A percentile compares a stretch with the other conserved stretches of the same genome.
phyloP scores from a whole-genome alignment of 352 stramenopile genomes.

The Phytopythium kandeliae region DNA sequence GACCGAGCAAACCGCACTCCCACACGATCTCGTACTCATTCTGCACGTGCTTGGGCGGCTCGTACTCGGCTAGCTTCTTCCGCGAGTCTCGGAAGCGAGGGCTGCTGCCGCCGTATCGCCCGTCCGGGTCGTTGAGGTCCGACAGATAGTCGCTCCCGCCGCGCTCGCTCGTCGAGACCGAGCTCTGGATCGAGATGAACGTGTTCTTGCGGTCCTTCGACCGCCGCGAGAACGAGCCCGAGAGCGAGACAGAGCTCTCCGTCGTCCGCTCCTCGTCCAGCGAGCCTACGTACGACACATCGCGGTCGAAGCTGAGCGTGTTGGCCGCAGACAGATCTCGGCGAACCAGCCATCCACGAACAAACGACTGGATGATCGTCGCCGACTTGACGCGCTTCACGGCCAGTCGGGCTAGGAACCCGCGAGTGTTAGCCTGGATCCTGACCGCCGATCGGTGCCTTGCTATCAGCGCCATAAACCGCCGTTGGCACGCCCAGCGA shows the following conservation, averaged over 20 bases:
- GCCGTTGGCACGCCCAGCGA: slow-evolving; percentile 32
- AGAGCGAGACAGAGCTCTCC: slow-evolving; percentile 42
- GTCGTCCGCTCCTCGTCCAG: slow-evolving; percentile 42
- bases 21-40: slow-evolving; percentile 88
- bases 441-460: slow-evolving; percentile 36
- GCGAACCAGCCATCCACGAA: slow-evolving; percentile 76
- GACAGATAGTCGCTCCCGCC: slow-evolving; percentile 28
- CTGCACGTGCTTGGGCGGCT: slow-evolving; percentile 55
- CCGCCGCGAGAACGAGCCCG: slow-evolving; percentile 30
- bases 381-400: slow-evolving; percentile 38
- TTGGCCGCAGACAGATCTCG: slow-evolving; percentile 65
- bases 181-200: slow-evolving; percentile 44
- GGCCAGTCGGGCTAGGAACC: slow-evolving; percentile 32
- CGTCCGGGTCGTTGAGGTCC: slow-evolving; percentile 45
- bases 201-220: slow-evolving; percentile 43
- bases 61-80: slow-evolving; percentile 58
- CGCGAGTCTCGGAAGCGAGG: slow-evolving; percentile 42
- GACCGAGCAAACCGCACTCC: slow-evolving; percentile 72
- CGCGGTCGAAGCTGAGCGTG: slow-evolving; percentile 71
- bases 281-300: slow-evolving; percentile 72
- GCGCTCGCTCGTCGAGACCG: slow-evolving; percentile 52
- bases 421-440: slow-evolving; percentile 46
- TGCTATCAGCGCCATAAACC: slow-evolving; percentile 32
- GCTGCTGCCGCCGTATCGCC: slow-evolving; percentile 32
- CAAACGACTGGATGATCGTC: slow-evolving; percentile 71